Conservation (phyloP, 1,139 yeast genomes). For the Schwanniomyces etchellsii region DNA sequence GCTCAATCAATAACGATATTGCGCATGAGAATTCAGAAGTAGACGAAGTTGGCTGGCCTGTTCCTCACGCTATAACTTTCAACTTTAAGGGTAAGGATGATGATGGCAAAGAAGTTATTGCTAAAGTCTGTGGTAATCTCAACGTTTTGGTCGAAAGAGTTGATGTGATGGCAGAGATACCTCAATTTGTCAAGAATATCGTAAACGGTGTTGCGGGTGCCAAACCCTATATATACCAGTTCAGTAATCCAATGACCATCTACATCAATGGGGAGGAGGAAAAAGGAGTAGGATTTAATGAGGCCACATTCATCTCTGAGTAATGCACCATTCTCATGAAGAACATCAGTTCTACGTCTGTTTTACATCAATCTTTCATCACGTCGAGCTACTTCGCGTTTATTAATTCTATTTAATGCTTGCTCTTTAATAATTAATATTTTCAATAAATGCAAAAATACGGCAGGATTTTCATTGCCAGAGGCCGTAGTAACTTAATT, state of each 20-base stretch:
- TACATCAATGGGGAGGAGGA: conserved; percentile 39
- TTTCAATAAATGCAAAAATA: too few relatives aligned
- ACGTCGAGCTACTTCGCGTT: too few relatives aligned
- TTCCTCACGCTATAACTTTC: conserved; percentile 66
- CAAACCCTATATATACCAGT: conserved; percentile 92
- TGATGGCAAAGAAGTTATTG: conserved; percentile 26
- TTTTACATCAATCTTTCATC: not conserved
- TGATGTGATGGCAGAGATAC: conserved; percentile 97
- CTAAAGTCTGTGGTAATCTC: conserved; percentile 50
- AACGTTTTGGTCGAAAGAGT: conserved; percentile 72
- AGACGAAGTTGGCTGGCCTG: conserved; percentile 91
- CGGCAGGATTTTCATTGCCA: too few relatives aligned
- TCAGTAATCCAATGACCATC: conserved; percentile 51
- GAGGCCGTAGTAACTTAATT: too few relatives aligned
- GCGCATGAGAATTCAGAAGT: conserved; percentile 52
- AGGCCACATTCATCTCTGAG: conserved; percentile 71
- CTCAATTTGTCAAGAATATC: conserved; percentile 86
- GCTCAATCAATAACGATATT: conserved; percentile 62
- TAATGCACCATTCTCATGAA: conserved; percentile 12
- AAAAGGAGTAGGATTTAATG: conserved; percentile 69
- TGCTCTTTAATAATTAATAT: too few relatives aligned
- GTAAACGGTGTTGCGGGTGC: conserved; percentile 95
- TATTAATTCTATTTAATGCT: too few relatives aligned
- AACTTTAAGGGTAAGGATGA: conserved; percentile 30
- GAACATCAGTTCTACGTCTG: not conserved